Conservation (phyloP, 2,329 filamentous ascomycete species). For the Scorias spongiosa region DNA sequence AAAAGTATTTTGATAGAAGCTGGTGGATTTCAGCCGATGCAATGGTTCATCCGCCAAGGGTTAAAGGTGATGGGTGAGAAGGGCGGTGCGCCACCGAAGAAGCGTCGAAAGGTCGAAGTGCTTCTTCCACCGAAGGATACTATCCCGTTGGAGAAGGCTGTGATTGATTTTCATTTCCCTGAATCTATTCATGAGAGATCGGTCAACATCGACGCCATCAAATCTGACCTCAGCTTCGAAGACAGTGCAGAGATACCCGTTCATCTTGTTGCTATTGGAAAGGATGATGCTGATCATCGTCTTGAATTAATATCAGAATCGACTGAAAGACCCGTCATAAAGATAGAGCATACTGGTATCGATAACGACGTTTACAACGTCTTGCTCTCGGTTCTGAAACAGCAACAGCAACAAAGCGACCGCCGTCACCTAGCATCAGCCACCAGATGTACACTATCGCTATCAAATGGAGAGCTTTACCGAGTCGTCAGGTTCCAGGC, state of each 20-base stretch:
- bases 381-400: constrained; percentile 1
- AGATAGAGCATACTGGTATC: constrained; percentile 9
- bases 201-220: constrained; percentile 3
- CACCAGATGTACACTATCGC: background rate
- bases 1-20: constrained; percentile 16
- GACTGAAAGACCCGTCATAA: constrained; percentile 8
- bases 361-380: constrained; percentile 4
- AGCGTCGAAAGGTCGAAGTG: constrained; percentile 8
- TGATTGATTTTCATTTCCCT: constrained; percentile 16
- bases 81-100: constrained; percentile 10
- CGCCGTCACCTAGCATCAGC: background rate
- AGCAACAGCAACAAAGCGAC: background rate
- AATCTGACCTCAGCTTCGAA: constrained; percentile 11
- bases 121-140: constrained; percentile 1
- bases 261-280: constrained; percentile 7
- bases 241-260: constrained; percentile 7
- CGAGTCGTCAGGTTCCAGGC: constrained; percentile 14
- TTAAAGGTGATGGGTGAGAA: constrained; percentile 3
- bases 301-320: constrained; percentile 9
- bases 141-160: constrained; percentile 13
- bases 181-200: constrained; percentile 6
- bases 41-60: constrained; percentile 17
- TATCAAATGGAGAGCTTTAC: constrained; percentile 4
- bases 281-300: constrained; percentile 5
- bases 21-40: constrained; percentile 15